phyloP scores from a whole-genome alignment of 108 stramenopile genomes.

The Discostella stelligeroides region DNA sequence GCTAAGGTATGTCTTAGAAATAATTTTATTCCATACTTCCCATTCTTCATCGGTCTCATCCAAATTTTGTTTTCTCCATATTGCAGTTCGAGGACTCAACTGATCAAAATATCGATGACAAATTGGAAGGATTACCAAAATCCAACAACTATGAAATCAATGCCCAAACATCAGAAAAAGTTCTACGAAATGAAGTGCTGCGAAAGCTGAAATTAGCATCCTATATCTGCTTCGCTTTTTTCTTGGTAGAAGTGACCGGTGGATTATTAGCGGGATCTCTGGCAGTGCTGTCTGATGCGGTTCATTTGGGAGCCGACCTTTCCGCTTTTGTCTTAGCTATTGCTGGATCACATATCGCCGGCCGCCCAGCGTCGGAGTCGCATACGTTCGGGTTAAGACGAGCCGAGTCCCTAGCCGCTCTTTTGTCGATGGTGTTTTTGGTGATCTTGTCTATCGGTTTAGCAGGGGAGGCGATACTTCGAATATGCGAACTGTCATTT shows the following conservation, averaged over 20 bases:
- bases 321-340: conserved; percentile 80
- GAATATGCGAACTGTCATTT: conserved; percentile 41
- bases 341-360: conserved; percentile 73
- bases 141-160: too few species aligned
- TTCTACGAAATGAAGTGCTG: conserved; percentile 53
- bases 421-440: conserved; percentile 81
- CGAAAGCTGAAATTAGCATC: conserved; percentile 66
- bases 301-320: conserved; percentile 82
- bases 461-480: conserved; percentile 72
- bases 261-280: conserved; percentile 78
- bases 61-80: too few species aligned
- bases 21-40: too few species aligned
- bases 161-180: conserved; percentile 15
- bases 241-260: conserved; percentile 79
- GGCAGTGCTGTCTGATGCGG: conserved; percentile 86
- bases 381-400: conserved; percentile 91
- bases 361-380: conserved; percentile 66
- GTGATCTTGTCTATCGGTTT: conserved; percentile 73
- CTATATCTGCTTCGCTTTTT: conserved; percentile 60
- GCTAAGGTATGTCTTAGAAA: too few species aligned
- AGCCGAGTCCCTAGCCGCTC: conserved; percentile 89
- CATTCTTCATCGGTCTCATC: too few species aligned
- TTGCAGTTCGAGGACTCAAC: too few species aligned
- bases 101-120: too few species aligned
- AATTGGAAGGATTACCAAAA: too few species aligned